A percentile compares a stretch with the other conserved stretches of the same genome.
phyloP scores from a whole-genome alignment of 108 stramenopile genomes.

The Skeletonema costatum region DNA sequence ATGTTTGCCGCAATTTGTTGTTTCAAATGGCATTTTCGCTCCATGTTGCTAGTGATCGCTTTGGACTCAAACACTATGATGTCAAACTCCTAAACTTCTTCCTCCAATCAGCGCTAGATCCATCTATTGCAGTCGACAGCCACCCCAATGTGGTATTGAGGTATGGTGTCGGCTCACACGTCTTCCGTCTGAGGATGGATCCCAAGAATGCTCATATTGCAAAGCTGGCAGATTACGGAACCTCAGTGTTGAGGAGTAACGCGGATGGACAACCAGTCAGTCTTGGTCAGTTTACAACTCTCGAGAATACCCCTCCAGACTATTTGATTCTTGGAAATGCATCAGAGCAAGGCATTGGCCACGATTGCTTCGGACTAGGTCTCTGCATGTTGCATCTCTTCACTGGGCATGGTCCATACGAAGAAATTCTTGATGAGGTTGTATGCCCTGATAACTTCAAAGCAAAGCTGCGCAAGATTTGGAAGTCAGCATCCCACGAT shows the following conservation, averaged over 20 bases:
- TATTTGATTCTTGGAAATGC: slow-evolving; percentile 89
- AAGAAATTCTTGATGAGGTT: slow-evolving; percentile 94
- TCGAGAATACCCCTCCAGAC: slow-evolving; percentile 97
- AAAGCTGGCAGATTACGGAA: slow-evolving; percentile 98
- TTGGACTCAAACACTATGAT: slow-evolving; percentile 96
- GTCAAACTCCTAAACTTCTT: slow-evolving; percentile 98
- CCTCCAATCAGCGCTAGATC: slow-evolving; percentile 52
- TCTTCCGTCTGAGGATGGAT: slow-evolving; percentile 70
- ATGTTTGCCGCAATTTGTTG: slow-evolving; percentile 63
- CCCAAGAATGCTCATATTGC: slow-evolving; percentile 66
- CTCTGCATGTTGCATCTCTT: slow-evolving; percentile 95
- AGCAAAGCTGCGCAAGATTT: slow-evolving; percentile 68
- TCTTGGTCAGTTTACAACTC: slow-evolving; percentile 93
- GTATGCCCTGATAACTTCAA: slow-evolving; percentile 73
- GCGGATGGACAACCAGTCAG: slow-evolving; percentile 84
- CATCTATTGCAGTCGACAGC: slow-evolving; percentile 20
- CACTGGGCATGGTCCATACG: slow-evolving; percentile 95
- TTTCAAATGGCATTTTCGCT: slow-evolving; percentile 97
- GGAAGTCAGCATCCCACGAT: slow-evolving; percentile 75
- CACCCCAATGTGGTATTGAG: slow-evolving; percentile 65
- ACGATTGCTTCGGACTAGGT: slow-evolving; percentile 94
- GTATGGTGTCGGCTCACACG: slow-evolving; percentile 82
- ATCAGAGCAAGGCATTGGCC: slow-evolving; percentile 86
- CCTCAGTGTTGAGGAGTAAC: slow-evolving; percentile 82
- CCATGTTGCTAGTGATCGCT: slow-evolving; percentile 79